phyloP scores from a whole-genome alignment of 371 early-diverging fungal genomes.

The Astathelohania contejeani region DNA sequence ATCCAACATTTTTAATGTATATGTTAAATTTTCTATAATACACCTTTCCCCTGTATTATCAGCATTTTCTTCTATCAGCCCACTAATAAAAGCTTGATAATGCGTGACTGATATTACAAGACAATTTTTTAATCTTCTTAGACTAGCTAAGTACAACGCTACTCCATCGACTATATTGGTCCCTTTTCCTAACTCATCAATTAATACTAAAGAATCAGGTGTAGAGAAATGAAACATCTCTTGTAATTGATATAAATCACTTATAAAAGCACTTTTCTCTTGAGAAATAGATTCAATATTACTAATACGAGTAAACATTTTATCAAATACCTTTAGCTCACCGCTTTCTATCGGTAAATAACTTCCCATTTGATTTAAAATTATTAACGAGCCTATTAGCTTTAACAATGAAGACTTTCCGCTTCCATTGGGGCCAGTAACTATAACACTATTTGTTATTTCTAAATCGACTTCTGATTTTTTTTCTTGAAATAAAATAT shows the following conservation, averaged over 20 bases:
- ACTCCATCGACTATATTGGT: slow-evolving; percentile 34
- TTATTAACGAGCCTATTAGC: background rate
- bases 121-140: background rate
- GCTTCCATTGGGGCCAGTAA: slow-evolving; percentile 6
- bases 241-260: slow-evolving; percentile 25
- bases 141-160: background rate
- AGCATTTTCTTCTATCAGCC: no score
- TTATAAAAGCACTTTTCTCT: slow-evolving; percentile 30
- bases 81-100: background rate
- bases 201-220: slow-evolving; percentile 14
- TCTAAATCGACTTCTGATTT: background rate
- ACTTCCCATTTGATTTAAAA: slow-evolving; percentile 46
- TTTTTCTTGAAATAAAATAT: background rate
- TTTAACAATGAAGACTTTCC: slow-evolving; percentile 10
- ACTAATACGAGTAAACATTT: slow-evolving; percentile 29
- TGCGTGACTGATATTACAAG: background rate
- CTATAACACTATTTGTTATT: slow-evolving; percentile 1
- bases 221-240: slow-evolving; percentile 16
- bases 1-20: no score
- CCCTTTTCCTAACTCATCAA: slow-evolving; percentile 33
- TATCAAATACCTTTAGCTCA: slow-evolving; percentile 28
- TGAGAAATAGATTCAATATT: slow-evolving; percentile 29
- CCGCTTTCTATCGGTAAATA: slow-evolving; percentile 34
- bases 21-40: no score
- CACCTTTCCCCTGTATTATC: no score